These are phyloP conservation scores for Vitis riparia DNA, from an alignment of 164 flowering plant genomes.

Conservation along the genomic window DNA sequence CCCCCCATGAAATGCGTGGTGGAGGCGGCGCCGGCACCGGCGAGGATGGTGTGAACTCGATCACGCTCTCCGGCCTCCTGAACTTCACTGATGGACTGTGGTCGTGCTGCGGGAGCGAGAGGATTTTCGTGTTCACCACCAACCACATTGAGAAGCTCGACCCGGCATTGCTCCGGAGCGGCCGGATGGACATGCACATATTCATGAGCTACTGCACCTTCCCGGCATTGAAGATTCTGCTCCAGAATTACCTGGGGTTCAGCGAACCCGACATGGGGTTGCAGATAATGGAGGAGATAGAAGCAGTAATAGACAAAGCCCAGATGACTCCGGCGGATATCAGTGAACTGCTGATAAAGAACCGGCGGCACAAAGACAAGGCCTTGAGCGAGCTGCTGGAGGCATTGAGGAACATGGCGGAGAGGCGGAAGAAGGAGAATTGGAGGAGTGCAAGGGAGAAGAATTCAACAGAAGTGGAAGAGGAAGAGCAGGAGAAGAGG, in stretches of 20 bases:
- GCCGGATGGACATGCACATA: constrained; percentile 91
- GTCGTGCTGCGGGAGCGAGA: constrained; percentile 93
- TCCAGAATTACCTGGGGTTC: constrained; percentile 63
- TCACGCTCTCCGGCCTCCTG: constrained; percentile 79
- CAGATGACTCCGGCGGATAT: constrained; percentile 90
- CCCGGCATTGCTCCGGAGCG: constrained; percentile 80
- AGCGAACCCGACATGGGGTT: constrained; percentile 36
- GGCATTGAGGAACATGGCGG: constrained; percentile 44
- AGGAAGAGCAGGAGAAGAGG: constrained; percentile 74
- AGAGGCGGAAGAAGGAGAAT: constrained; percentile 19
- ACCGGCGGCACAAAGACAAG: constrained; percentile 45
- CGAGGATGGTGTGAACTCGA: constrained; percentile 45
- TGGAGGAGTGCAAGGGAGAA: constrained; percentile 14
- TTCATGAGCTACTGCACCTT: constrained; percentile 69
- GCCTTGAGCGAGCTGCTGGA: constrained; percentile 59
- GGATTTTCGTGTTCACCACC: constrained; percentile 92
- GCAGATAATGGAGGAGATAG: constrained; percentile 30
- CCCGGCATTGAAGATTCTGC: constrained; percentile 58
- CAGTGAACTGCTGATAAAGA: constrained; percentile 81
- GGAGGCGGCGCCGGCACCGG: constrained; percentile 15
- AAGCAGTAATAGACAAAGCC: constrained; percentile 43
- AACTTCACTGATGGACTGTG: constrained; percentile 92
- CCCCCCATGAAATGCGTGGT: constrained; percentile 9
- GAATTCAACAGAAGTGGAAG: constrained; percentile 26
- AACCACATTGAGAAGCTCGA: constrained; percentile 88